Percentiles rank a stretch among this genome's conserved stretches.
phyloP scores from a whole-genome alignment of 2,329 filamentous ascomycete species.

The Colletotrichum higginsianum region DNA sequence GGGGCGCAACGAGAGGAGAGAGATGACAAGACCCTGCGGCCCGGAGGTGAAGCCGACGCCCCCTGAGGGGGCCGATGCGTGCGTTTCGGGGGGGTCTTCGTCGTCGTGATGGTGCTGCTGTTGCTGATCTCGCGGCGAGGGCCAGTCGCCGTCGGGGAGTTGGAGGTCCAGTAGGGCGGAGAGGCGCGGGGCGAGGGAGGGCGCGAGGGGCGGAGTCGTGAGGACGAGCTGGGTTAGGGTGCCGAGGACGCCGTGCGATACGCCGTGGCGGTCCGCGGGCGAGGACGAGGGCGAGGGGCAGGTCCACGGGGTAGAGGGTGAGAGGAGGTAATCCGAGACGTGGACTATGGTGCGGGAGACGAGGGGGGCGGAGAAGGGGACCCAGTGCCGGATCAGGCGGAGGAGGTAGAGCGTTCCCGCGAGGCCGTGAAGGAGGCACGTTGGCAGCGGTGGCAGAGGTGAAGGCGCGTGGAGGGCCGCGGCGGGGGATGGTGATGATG shows the following conservation, averaged over 20 bases:
- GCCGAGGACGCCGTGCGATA: conserved; percentile 77
- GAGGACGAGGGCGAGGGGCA: conserved; percentile 5
- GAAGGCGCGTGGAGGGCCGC: not conserved
- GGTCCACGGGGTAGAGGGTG: conserved; percentile 37
- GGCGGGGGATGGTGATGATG: not conserved
- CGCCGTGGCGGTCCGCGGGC: conserved; percentile 63
- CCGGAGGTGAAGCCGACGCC: conserved; percentile 78
- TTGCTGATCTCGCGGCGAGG: conserved; percentile 61
- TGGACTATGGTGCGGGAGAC: conserved; percentile 69
- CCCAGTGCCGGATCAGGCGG: conserved; percentile 72
- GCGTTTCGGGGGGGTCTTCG: conserved; percentile 55
- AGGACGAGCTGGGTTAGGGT: conserved; percentile 79
- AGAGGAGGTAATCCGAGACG: conserved; percentile 73
- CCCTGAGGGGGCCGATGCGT: conserved; percentile 53
- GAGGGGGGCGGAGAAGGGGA: conserved; percentile 63
- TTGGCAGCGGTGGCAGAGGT: conserved; percentile 57
- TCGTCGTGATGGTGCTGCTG: conserved; percentile 48
- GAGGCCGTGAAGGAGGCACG: conserved; percentile 78
- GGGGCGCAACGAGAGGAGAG: conserved; percentile 68
- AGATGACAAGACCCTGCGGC: conserved; percentile 73
- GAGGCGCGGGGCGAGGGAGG: conserved; percentile 67
- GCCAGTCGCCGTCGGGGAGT: conserved; percentile 74
- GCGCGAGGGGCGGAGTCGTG: conserved; percentile 68
- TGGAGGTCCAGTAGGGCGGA: conserved; percentile 72
- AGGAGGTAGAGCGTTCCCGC: conserved; percentile 79